Conservation (phyloP, 192 early-diverging fungal genomes). For the Coemansia sp. region DNA sequence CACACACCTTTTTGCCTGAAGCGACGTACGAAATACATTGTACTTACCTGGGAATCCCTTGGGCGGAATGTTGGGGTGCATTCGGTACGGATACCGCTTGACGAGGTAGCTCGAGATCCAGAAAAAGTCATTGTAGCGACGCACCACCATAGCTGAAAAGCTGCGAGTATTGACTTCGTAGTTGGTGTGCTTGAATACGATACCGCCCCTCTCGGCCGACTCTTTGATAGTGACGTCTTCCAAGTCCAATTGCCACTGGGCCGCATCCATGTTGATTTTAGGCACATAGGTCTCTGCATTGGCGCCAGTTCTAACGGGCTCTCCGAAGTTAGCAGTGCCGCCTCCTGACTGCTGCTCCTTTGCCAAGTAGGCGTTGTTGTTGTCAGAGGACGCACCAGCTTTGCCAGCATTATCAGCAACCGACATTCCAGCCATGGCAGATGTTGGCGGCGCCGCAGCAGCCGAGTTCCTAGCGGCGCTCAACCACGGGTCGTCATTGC, state of each 20-base stretch:
- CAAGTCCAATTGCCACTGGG: conserved; percentile 55
- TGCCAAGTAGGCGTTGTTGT: conserved; percentile 16
- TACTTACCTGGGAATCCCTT: conserved; percentile 79
- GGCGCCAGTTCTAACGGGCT: neutral
- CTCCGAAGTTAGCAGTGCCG: neutral
- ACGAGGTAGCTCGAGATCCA: conserved; percentile 79
- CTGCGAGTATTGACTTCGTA: conserved; percentile 74
- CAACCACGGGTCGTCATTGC: conserved; percentile 61
- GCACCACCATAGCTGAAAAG: conserved; percentile 61
- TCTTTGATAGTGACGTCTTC: conserved; percentile 54
- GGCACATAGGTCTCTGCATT: conserved; percentile 18
- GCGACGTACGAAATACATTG: neutral
- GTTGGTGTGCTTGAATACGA: conserved; percentile 82
- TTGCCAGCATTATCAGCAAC: neutral
- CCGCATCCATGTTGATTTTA: conserved; percentile 39
- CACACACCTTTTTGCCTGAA: neutral
- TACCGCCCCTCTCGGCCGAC: conserved; percentile 57
- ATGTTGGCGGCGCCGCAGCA: conserved; percentile 10
- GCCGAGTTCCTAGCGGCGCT: conserved; percentile 20
- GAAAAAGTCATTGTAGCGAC: conserved; percentile 90
- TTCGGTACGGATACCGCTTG: conserved; percentile 78
- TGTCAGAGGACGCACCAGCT: conserved; percentile 24
- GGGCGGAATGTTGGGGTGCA: conserved; percentile 81
- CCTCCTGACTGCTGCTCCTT: conserved; percentile 37
- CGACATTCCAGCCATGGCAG: conserved; percentile 29